Base-by-base conservation (phyloP, 768 basidiomycete genomes). In the Auriscalpium orientale region DNA sequence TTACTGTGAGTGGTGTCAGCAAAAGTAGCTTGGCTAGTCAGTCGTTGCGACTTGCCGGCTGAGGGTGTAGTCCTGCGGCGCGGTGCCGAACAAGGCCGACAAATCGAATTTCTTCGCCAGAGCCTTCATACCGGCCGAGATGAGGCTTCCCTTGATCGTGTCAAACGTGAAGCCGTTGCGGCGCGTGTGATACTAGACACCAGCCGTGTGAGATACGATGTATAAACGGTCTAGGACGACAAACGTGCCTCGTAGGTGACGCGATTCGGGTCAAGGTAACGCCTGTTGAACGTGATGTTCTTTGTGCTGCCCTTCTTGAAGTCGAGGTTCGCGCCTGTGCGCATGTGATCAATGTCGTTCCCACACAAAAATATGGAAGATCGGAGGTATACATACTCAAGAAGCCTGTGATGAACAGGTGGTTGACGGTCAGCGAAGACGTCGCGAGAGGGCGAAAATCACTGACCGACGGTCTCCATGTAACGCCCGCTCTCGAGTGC, bases 381-480 rank as follows among this genome's bases (percentile, higher is more conserved):
- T 7, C 28, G 28, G 28, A 28, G 28, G 28, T 28, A 15, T 8
- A 69, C 75, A 44, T 63, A 85, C 88, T 85, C 74, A 88, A 71
- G 81, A 83, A 91, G 9, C 85, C 70, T 68, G 34, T 59, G 55
- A 16, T 28, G 28, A 58, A 58, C n/a, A 13, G 18, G 40, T 5
- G 28, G 28, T 28, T 5, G 28, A 28, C 16, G 34, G 38, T 46
- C 4, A 7, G 21, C 43, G 35, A 49, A 50, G 46, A 47, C 35
- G 22, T 10, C 11, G 53, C 12, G 45, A 21, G 35, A 21, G 15
- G 40, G 8, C 43, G 33, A 43, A 18, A 15, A 11, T 12, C 51
- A 64, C 79, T 12, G 49, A 87, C 90, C 91, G 53, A 95, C 74
- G 10, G 93, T 97, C 71, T 97, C 94, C 86, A 95, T 89, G 66